Base-by-base conservation (phyloP, 257 asterid species). In the Solanum chiquidenum region DNA sequence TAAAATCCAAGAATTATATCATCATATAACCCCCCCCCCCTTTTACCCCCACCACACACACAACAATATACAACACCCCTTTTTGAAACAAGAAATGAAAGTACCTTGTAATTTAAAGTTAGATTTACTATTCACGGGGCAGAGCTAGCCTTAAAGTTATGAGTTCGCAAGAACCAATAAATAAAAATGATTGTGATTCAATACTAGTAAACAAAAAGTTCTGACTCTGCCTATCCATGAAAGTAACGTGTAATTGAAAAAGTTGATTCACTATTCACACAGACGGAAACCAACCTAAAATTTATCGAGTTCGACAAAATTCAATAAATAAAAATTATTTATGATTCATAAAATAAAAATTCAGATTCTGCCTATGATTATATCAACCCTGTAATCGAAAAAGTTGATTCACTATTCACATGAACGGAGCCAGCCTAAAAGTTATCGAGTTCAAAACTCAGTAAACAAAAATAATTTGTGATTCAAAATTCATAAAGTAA, bases 1-100 rank as follows among this genome's bases (percentile, higher is more conserved):
- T 82, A 83, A 85, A 72, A 66, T 52, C 88, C 75, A 90, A 83
- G 55, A 86, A 86, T 80, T 84, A 77, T 86, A 69, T 76, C 34
- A 40, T 38, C 85, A 84, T 18, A 38, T 6, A 49, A 20, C 12
- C 83, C 21, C 11, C 55, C 14, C 12, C 20, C 16, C 16, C 16
- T 16, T 13, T 9, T 10, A 2, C 25, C 55, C 55, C 55, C 29
- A 75, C 18, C 18, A 74, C 52, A 74, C 34, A 23, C 52, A n/a
- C 34, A 55, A 33, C 60, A 29, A 76, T 27, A 72, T 14, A 25
- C 55, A 64, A 13, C 86, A 74, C 46, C 79, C 83, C 85, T 72
- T 84, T 88, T 72, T 21, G 87, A 88, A 44, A 69, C 86, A 88
- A 74, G 85, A 84, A 74, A 74, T 66, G 18, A 25, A 14, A 29